These are phyloP conservation scores for Solanum tarijense DNA, from an alignment of 257 asterid genomes.

Conservation along the genomic window DNA sequence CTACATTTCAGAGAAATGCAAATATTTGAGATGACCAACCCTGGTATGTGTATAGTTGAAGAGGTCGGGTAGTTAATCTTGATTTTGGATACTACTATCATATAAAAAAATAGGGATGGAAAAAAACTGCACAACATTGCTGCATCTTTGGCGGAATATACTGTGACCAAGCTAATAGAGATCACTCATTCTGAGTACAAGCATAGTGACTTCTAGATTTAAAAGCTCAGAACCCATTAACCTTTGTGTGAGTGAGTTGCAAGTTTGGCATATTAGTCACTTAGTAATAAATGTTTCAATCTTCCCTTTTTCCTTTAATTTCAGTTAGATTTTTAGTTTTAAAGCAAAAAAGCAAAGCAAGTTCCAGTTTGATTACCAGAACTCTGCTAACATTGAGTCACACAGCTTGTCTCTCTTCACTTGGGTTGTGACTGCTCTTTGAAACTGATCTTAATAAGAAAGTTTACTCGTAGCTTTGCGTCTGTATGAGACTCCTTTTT, in stretches of 20 bases:
- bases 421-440: background rate
- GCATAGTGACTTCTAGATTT: background rate
- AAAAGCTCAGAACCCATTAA: background rate
- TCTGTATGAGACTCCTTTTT: background rate
- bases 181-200: background rate
- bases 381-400: background rate
- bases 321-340: background rate
- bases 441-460: background rate
- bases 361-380: background rate
- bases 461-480: background rate
- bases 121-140: background rate
- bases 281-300: background rate
- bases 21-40: background rate
- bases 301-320: background rate
- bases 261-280: background rate
- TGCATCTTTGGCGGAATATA: background rate
- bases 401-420: background rate
- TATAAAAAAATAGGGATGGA: background rate
- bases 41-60: background rate
- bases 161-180: background rate
- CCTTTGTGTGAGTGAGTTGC: background rate
- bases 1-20: background rate
- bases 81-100: background rate
- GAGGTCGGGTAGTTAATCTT: background rate
- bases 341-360: too few species aligned